Evolutionary conservation across 139 green algal species (phyloP).

Genomic region (Chlamydomonas sp.): DNA sequence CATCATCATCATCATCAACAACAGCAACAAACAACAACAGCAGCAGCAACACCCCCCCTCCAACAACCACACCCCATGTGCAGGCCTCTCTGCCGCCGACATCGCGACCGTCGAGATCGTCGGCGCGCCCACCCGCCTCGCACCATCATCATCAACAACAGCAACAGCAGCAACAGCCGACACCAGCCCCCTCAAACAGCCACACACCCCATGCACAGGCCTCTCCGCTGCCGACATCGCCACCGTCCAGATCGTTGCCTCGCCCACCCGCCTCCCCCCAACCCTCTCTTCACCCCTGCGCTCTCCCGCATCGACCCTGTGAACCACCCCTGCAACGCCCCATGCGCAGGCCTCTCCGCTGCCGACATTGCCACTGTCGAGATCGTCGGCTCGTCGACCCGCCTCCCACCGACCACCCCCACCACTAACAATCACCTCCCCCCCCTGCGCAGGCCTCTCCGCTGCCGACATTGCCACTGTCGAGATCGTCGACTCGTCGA

Average conservation of each 20-base stretch:
- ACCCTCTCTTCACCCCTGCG: no score
- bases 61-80: background rate
- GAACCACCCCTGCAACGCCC: background rate
- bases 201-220: background rate
- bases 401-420: constrained; percentile 53
- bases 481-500: background rate
- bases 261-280: background rate
- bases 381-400: constrained; percentile 77
- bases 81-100: background rate
- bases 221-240: background rate
- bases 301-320: no score
- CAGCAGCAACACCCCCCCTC: no score
- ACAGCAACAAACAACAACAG: no score
- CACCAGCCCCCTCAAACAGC: background rate
- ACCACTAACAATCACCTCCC: background rate
- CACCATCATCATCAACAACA: background rate
- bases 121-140: background rate
- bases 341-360: background rate
- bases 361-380: constrained; percentile 82
- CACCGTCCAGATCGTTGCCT: background rate
- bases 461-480: background rate
- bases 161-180: background rate
- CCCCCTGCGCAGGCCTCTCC: no score
- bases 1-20: no score
- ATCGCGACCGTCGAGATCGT: background rate